Evolutionary conservation across 805 yeast species (phyloP).

Genomic region (Cyberlindnera saturnus): DNA sequence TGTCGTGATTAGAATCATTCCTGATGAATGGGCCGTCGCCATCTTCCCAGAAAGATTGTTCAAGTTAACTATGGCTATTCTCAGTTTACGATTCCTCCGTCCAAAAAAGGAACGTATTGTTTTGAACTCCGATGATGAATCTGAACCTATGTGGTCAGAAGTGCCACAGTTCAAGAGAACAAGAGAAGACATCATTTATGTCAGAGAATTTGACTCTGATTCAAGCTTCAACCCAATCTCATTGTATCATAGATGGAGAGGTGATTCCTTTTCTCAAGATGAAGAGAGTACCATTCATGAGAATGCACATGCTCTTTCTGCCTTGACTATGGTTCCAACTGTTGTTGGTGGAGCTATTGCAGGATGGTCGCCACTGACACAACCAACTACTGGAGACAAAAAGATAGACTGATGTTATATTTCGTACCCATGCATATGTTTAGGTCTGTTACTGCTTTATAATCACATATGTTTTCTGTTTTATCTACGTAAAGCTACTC

Average conservation of each 20-base stretch:
- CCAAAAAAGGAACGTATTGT: slow-evolving; percentile 5
- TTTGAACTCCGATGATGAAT: slow-evolving; percentile 7
- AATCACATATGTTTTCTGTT: no score
- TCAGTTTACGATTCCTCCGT: slow-evolving; percentile 16
- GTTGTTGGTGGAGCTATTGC: slow-evolving; percentile 54
- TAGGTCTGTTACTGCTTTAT: no score
- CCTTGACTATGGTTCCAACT: slow-evolving; percentile 47
- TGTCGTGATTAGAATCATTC: slow-evolving; percentile 64
- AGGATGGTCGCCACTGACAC: slow-evolving; percentile 35
- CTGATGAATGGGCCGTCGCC: slow-evolving; percentile 67
- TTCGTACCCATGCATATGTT: no score
- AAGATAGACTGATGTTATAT: background rate
- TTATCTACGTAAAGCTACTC: no score
- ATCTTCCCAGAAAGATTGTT: slow-evolving; percentile 54
- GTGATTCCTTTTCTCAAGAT: slow-evolving; percentile 3
- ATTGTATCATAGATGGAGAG: slow-evolving; percentile 24
- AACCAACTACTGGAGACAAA: slow-evolving; percentile 1
- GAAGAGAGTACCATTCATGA: slow-evolving; percentile 9
- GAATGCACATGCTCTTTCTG: slow-evolving; percentile 29
- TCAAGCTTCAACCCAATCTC: slow-evolving; percentile 19
- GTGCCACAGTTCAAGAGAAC: slow-evolving; percentile 29
- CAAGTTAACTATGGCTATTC: slow-evolving; percentile 10
- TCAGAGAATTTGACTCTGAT: slow-evolving; percentile 19
- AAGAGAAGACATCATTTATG: slow-evolving; percentile 24
- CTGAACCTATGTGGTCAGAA: slow-evolving; percentile 19